These are phyloP conservation scores for Tulasnella sp. DNA, from an alignment of 768 basidiomycete species.

Conservation along the genomic window DNA sequence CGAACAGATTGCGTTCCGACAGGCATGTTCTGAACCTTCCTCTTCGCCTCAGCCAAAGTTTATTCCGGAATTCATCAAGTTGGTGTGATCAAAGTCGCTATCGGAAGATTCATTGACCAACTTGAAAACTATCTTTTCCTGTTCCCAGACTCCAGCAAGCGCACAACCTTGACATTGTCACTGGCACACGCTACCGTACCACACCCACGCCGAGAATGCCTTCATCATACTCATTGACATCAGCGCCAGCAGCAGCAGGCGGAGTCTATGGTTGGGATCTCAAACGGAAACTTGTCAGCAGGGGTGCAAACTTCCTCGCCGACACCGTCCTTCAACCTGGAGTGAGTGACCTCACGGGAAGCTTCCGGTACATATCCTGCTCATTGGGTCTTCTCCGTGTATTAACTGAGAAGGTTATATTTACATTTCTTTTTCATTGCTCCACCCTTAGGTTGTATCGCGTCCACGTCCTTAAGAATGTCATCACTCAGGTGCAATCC, in stretches of 20 bases:
- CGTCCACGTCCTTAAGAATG: slow-evolving; percentile 58
- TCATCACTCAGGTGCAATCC: slow-evolving; percentile 74
- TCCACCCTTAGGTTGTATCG: slow-evolving; percentile 79
- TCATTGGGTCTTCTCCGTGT: too few relatives aligned
- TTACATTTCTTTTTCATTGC: too few relatives aligned
- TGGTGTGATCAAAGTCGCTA: slow-evolving; percentile 14
- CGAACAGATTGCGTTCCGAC: neutral
- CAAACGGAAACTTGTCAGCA: slow-evolving; percentile 74
- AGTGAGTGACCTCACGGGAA: slow-evolving; percentile 83
- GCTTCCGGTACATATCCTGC: slow-evolving; percentile 53
- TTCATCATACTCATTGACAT: neutral
- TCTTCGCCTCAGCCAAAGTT: slow-evolving; percentile 63
- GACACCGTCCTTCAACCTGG: slow-evolving; percentile 76
- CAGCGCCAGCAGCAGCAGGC: slow-evolving; percentile 46
- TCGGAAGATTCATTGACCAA: neutral
- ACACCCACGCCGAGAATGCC: slow-evolving; percentile 43
- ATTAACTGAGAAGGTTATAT: neutral
- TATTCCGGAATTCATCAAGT: slow-evolving; percentile 87
- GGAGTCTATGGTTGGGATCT: slow-evolving; percentile 92
- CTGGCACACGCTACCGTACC: slow-evolving; percentile 77
- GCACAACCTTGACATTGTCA: slow-evolving; percentile 87
- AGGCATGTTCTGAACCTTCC: neutral
- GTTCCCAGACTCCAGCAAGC: slow-evolving; percentile 60
- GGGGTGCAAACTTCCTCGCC: slow-evolving; percentile 85
- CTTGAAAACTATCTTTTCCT: neutral